Percentiles rank a stretch among this genome's conserved stretches.
These are phyloP conservation scores for Vitis amurensis DNA, from an alignment of 164 flowering plant genomes.

Conservation along the genomic window DNA sequence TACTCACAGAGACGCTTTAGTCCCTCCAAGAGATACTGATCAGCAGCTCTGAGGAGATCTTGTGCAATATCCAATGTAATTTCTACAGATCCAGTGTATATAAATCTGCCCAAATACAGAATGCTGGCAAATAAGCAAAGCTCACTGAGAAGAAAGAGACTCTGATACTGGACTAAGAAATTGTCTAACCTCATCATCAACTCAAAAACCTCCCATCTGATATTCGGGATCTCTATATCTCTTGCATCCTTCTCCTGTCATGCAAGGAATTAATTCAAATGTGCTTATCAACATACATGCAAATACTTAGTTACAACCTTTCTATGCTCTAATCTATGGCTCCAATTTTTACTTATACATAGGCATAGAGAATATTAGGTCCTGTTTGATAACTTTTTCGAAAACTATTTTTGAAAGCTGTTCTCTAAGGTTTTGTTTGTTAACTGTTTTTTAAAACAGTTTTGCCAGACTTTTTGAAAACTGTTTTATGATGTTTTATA, in stretches of 20 bases:
- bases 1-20: conserved; percentile 55
- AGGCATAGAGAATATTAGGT: too few relatives aligned
- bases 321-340: background rate
- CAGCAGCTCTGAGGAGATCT: conserved; percentile 59
- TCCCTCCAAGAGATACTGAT: conserved; percentile 59
- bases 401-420: too few relatives aligned
- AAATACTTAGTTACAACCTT: too few relatives aligned
- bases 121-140: conserved; percentile 1
- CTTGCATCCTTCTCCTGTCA: conserved; percentile 94
- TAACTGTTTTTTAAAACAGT: too few relatives aligned
- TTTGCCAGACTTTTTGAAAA: too few relatives aligned
- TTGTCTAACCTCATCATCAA: conserved; percentile 49
- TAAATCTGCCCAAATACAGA: conserved; percentile 30
- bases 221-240: conserved; percentile 96
- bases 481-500: too few relatives aligned
- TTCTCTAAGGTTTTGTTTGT: too few relatives aligned
- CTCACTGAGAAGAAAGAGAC: background rate
- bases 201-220: conserved; percentile 63
- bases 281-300: background rate
- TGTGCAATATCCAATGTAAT: conserved; percentile 42
- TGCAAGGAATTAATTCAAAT: background rate
- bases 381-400: too few relatives aligned
- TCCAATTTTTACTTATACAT: too few relatives aligned
- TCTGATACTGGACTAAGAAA: background rate
- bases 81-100: conserved; percentile 53